Conservation (phyloP, 2,329 filamentous ascomycete genomes). For the Clonostachys chloroleuca region DNA sequence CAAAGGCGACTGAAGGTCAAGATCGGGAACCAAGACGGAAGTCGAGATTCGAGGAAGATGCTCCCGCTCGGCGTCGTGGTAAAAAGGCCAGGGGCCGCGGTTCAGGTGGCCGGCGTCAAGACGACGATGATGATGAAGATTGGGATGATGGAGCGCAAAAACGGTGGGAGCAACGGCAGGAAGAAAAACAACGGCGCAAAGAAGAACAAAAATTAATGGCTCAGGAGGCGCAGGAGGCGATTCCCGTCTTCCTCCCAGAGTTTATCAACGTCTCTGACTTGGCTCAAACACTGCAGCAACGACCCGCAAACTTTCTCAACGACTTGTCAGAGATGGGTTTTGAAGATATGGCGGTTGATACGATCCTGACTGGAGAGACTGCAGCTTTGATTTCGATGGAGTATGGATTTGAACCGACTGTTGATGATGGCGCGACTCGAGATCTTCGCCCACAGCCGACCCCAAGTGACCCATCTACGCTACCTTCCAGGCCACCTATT, state of each 20-base stretch:
- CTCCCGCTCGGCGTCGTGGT: conserved; percentile 11
- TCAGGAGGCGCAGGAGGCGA: conserved; percentile 40
- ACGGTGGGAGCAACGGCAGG: conserved; percentile 31
- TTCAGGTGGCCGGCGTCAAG: conserved; percentile 3
- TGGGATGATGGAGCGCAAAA: conserved; percentile 29
- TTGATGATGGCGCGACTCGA: conserved; percentile 59
- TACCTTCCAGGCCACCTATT: conserved; percentile 80
- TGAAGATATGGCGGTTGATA: conserved; percentile 75
- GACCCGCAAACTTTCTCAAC: conserved; percentile 63
- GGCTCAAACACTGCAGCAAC: conserved; percentile 69
- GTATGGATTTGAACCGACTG: conserved; percentile 83
- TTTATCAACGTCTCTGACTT: conserved; percentile 87
- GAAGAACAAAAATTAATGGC: conserved; percentile 25
- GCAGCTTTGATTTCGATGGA: conserved; percentile 87
- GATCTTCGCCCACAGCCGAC: conserved; percentile 70
- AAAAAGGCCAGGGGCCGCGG: conserved; percentile 12
- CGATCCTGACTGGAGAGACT: conserved; percentile 86
- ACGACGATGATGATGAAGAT: conserved; percentile 32
- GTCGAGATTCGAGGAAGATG: conserved; percentile 22
- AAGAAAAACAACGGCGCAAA: conserved; percentile 33
- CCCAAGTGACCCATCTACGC: conserved; percentile 59
- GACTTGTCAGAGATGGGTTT: conserved; percentile 86
- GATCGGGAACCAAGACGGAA: conserved; percentile 13
- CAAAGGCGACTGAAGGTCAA: not conserved
- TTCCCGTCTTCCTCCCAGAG: conserved; percentile 74